Percentiles rank a stretch among this genome's conserved stretches.
These are phyloP conservation scores for Penicillium paxilli DNA, from an alignment of 495 filamentous ascomycete species.

Conservation along the genomic window DNA sequence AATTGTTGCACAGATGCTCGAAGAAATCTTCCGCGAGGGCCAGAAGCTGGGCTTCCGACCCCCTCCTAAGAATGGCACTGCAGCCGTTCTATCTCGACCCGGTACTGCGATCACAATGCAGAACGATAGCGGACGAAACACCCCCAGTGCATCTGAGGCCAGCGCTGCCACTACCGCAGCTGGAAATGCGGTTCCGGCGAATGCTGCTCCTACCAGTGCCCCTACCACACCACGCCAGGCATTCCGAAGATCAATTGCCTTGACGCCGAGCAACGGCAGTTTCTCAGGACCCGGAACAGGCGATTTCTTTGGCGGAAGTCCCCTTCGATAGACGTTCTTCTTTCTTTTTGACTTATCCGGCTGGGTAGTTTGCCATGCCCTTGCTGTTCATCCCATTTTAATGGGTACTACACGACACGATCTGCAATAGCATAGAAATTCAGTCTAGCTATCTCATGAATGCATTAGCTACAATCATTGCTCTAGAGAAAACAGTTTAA, in stretches of 20 bases:
- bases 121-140: constrained; percentile 46
- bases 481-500: too few relatives aligned
- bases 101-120: constrained; percentile 46
- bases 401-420: not conserved
- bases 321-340: constrained; percentile 32
- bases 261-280: constrained; percentile 48
- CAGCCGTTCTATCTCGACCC: constrained; percentile 41
- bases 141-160: constrained; percentile 40
- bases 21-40: constrained; percentile 78
- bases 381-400: not conserved
- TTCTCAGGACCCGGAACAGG: constrained; percentile 42
- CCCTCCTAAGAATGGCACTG: constrained; percentile 48
- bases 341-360: not conserved
- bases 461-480: not conserved
- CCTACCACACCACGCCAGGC: constrained; percentile 46
- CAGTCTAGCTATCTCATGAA: not conserved
- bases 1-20: constrained; percentile 68
- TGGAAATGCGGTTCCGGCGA: constrained; percentile 3
- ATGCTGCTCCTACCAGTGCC: constrained; percentile 29
- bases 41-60: constrained; percentile 71
- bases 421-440: not conserved
- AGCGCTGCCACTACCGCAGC: constrained; percentile 11
- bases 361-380: not conserved
- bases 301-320: constrained; percentile 47
- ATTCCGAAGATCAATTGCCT: constrained; percentile 46